These are phyloP conservation scores for Neotropicomus parvogracilis DNA, from an alignment of 1,284 basidiomycete species.

Conservation along the genomic window DNA sequence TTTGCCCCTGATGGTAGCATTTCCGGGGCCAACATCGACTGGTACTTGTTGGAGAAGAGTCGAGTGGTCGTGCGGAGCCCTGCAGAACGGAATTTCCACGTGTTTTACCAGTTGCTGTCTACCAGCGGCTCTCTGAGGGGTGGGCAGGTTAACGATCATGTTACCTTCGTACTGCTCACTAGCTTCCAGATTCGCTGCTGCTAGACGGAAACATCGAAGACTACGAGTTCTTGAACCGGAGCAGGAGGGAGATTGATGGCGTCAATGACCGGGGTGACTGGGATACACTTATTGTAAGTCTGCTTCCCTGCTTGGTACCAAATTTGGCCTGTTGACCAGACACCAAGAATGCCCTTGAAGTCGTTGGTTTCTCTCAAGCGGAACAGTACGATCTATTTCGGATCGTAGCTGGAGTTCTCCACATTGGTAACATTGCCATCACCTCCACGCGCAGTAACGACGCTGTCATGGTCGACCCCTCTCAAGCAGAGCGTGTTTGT, in stretches of 20 bases:
- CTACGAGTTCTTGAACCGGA: slow-evolving; percentile 91
- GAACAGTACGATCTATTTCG: slow-evolving; percentile 95
- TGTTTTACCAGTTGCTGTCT: slow-evolving; percentile 91
- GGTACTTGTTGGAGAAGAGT: slow-evolving; percentile 99
- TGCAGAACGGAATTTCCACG: slow-evolving; percentile 92
- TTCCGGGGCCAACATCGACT: slow-evolving; percentile 97
- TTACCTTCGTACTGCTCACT: slow-evolving; percentile 5
- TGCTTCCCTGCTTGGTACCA: neutral
- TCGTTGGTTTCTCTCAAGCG: slow-evolving; percentile 79
- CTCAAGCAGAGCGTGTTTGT: slow-evolving; percentile 87
- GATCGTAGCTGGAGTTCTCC: slow-evolving; percentile 90
- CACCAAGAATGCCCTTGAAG: slow-evolving; percentile 69
- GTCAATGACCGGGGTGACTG: slow-evolving; percentile 93
- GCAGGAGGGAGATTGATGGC: slow-evolving; percentile 88
- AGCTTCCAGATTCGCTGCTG: slow-evolving; percentile 64
- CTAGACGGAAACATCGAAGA: slow-evolving; percentile 76
- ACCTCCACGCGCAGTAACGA: slow-evolving; percentile 83
- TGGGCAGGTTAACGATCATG: slow-evolving; percentile 29
- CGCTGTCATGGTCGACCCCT: slow-evolving; percentile 78
- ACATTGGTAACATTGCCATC: slow-evolving; percentile 92
- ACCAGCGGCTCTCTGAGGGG: slow-evolving; percentile 65
- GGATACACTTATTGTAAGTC: slow-evolving; percentile 66
- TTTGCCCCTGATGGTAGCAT: slow-evolving; percentile 94
- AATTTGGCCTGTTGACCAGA: slow-evolving; percentile 11
- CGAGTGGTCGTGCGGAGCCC: slow-evolving; percentile 86